Base-by-base conservation (phyloP, 345 rosid species). In the Alliaria petiolata region DNA sequence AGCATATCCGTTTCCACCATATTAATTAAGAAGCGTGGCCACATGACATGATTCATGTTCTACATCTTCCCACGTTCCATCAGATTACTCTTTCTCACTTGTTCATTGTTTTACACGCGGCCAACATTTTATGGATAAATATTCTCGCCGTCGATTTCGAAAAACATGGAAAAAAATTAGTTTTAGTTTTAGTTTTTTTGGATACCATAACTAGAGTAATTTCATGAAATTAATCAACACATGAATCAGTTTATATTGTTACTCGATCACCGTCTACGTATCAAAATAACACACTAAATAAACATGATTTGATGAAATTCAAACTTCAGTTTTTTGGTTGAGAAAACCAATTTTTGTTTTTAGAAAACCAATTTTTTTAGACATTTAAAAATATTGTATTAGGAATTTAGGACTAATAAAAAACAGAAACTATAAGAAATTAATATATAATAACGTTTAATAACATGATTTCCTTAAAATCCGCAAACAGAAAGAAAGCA, bases 1-100 rank as follows among this genome's bases (percentile, higher is more conserved):
- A 65, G 77, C 67, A 74, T 74, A 74, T 74, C 52, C 77, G 28
- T 55, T 46, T 46, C 59, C 11, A 56, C 71, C 51, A 64, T 35
- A 15, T n/a, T n/a, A n/a, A n/a, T n/a, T n/a, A 19, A 43, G 2
- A 14, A 65, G 65, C 71, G 66, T 65, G 71, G 22, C 66, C 60
- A 65, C 59, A 46, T 65, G 53, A 56, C 43, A 61, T 64, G 39
- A 44, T 26, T 19, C 14, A 47, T 40, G 57, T 64, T 64, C 58
- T 54, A 53, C 70, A 25, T 64, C 33, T 25, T 36, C 57, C 1
- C 70, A 72, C 57, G 70, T 64, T 64, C 33, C 65, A 8, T 55
- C 3, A 1, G 52, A 56, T 65, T 44, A 46, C 66, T 73, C 59
- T 55, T 45, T 65, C 70, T 54, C n/a, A 15, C 40, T 65, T 42